These are phyloP conservation scores for Prunus mume DNA, from an alignment of 306 rosid species.

Conservation along the genomic window DNA sequence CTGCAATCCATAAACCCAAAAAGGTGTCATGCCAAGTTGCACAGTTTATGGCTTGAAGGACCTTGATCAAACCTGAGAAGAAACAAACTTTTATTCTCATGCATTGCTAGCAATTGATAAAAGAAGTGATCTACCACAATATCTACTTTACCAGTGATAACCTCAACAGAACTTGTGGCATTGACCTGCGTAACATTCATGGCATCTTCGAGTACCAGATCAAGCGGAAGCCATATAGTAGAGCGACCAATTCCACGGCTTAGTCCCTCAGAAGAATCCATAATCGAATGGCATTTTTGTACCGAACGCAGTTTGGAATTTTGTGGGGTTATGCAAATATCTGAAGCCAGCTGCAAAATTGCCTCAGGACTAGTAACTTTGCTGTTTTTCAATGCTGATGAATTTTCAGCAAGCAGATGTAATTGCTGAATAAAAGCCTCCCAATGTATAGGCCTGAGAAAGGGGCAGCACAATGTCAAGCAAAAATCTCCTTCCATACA, in stretches of 20 bases:
- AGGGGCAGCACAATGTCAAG: slow-evolving; percentile 17
- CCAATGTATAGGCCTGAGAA: slow-evolving; percentile 80
- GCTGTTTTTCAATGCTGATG: slow-evolving; percentile 65
- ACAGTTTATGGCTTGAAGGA: slow-evolving; percentile 86
- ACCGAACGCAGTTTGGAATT: slow-evolving; percentile 56
- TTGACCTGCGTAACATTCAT: slow-evolving; percentile 83
- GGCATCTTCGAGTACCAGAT: slow-evolving; percentile 85
- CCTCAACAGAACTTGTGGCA: slow-evolving; percentile 78
- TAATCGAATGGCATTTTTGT: slow-evolving; percentile 57
- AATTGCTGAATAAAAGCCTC: slow-evolving; percentile 50
- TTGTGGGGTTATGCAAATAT: slow-evolving; percentile 41
- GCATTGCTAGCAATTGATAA: neutral
- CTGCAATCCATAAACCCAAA: slow-evolving; percentile 90
- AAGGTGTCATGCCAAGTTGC: slow-evolving; percentile 94
- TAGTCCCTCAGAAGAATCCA: slow-evolving; percentile 71
- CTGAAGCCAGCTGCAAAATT: slow-evolving; percentile 58
- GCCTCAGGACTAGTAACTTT: slow-evolving; percentile 52
- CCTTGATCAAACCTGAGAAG: slow-evolving; percentile 70
- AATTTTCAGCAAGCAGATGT: slow-evolving; percentile 58
- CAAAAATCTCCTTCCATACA: neutral
- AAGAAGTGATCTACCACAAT: slow-evolving; percentile 11
- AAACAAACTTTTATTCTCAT: slow-evolving; percentile 10
- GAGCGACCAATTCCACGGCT: slow-evolving; percentile 73
- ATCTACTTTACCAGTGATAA: slow-evolving; percentile 49
- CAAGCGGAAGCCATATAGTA: slow-evolving; percentile 95